These are phyloP conservation scores for Ordospora pajunii DNA, from an alignment of 371 early-diverging fungal species.

Conservation along the genomic window DNA sequence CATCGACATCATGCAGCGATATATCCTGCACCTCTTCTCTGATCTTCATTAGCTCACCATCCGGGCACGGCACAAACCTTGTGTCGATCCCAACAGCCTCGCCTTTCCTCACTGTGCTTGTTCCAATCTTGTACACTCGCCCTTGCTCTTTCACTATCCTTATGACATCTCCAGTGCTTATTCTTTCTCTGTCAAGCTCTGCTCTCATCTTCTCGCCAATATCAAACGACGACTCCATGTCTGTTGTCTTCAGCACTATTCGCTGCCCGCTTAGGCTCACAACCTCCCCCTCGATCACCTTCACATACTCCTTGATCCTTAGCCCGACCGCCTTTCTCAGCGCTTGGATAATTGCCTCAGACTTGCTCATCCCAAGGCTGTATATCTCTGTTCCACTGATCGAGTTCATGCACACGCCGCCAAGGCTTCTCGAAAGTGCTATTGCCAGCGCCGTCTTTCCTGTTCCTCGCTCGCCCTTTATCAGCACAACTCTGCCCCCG, in stretches of 20 bases:
- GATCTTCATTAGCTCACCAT: slow-evolving; percentile 91
- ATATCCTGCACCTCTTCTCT: slow-evolving; percentile 87
- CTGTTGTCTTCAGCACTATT: slow-evolving; percentile 90
- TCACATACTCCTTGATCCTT: slow-evolving; percentile 88
- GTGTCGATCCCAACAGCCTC: slow-evolving; percentile 78
- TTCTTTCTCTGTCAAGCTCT: slow-evolving; percentile 85
- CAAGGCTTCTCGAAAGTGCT: slow-evolving; percentile 78
- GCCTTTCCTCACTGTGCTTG: slow-evolving; percentile 78
- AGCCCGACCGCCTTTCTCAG: slow-evolving; percentile 89
- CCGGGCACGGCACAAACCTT: slow-evolving; percentile 91
- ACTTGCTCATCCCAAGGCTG: slow-evolving; percentile 89
- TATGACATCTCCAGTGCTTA: slow-evolving; percentile 85
- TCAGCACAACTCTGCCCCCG: slow-evolving; percentile 77
- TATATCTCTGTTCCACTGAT: slow-evolving; percentile 89
- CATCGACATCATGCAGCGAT: slow-evolving; percentile 93
- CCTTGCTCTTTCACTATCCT: slow-evolving; percentile 95
- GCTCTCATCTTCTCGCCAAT: slow-evolving; percentile 94
- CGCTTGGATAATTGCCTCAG: slow-evolving; percentile 91
- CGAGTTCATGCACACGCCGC: slow-evolving; percentile 87
- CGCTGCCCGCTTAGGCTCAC: slow-evolving; percentile 82
- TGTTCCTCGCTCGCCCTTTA: slow-evolving; percentile 89
- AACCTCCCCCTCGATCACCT: slow-evolving; percentile 95
- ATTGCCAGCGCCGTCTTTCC: slow-evolving; percentile 71
- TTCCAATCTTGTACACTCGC: slow-evolving; percentile 83
- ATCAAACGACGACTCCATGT: slow-evolving; percentile 98